These are phyloP conservation scores for Lizanozyma gosingica DNA, from an alignment of 1,139 yeast species.

Conservation along the genomic window DNA sequence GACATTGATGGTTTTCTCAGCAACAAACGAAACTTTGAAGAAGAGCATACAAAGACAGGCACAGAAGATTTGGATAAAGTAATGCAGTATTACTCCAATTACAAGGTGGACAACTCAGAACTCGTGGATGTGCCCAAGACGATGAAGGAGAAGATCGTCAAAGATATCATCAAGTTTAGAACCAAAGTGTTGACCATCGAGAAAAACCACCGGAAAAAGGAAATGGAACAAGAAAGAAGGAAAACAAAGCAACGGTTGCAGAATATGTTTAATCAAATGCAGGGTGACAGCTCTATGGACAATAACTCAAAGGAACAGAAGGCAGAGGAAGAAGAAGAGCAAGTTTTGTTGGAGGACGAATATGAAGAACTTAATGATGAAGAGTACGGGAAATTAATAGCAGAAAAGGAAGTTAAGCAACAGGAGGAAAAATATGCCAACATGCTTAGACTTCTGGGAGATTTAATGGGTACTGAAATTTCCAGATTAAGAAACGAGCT, in stretches of 20 bases:
- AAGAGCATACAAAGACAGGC: slow-evolving; percentile 14
- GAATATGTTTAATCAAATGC: slow-evolving; percentile 40
- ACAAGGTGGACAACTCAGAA: slow-evolving; percentile 53
- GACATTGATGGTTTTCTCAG: slow-evolving; percentile 9
- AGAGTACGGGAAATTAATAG: slow-evolving; percentile 21
- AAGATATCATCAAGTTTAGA: slow-evolving; percentile 55
- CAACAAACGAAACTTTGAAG: slow-evolving; percentile 15
- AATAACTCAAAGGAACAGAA: not conserved
- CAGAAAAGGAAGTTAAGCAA: slow-evolving; percentile 9
- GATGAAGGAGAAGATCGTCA: slow-evolving; percentile 46
- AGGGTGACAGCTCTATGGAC: slow-evolving; percentile 17
- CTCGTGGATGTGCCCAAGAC: slow-evolving; percentile 55
- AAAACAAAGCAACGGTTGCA: slow-evolving; percentile 44
- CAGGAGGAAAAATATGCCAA: slow-evolving; percentile 10
- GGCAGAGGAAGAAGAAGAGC: not conserved
- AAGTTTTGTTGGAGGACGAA: slow-evolving; percentile 10
- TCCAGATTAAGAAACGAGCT: not conserved
- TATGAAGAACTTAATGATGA: slow-evolving; percentile 23
- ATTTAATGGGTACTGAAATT: not conserved
- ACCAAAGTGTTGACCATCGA: slow-evolving; percentile 53
- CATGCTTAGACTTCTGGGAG: not conserved
- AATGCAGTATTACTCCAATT: slow-evolving; percentile 27
- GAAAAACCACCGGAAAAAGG: slow-evolving; percentile 44
- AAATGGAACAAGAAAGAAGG: slow-evolving; percentile 41
- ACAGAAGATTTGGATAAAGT: slow-evolving; percentile 30